Evolutionary conservation across 2,329 filamentous ascomycete species (phyloP), one percentile per base, ranked within the genome.

Genomic region (Trichophyton mentagrophytes): DNA sequence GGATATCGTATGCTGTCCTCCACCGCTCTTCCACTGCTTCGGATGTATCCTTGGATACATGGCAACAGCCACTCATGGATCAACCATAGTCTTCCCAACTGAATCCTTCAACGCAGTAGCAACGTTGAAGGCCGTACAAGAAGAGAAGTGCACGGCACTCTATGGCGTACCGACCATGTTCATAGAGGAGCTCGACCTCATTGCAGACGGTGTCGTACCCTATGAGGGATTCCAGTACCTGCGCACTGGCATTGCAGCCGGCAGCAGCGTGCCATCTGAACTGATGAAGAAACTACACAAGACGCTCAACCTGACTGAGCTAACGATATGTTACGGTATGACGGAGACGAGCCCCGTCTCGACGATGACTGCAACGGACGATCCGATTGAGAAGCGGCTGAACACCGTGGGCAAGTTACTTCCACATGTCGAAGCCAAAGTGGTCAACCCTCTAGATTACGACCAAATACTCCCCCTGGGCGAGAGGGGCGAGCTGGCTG

Each of bases 141-240:
- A 85, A 65, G 81, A 86, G 69, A 77, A 76, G 61, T 83, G 79
- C 53, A 88, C 85, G 0, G 85, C 82, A 0, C 81, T 96, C 0
- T 93, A 96, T 72, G 91, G 92, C 61, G 92, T 97, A 0, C 84
- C 89, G 3, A 97, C 92, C 59, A 99, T 97, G 93, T 92, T 96
- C 67, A 82, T 86, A n/a, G 86, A 91, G 27, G 85, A 95, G 68
- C 81, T 97, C 3, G 89, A 95, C 66, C 80, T 91, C 0, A 80
- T 96, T 6, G 79, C 84, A 33, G 73, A 77, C 25, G 77, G 78
- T 15, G 70, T 72, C 36, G 67, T 80, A 1, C 64, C 74, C 0
- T 63, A 76, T 38, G 72, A 79, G 60, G 84, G 84, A 0, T 87
- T 88, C 68, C 73, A 84, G 58, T 71, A 83, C 64, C 78, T 97